Conservation (phyloP, 2,329 filamentous ascomycete species). For the Neocucurbitaria cava region DNA sequence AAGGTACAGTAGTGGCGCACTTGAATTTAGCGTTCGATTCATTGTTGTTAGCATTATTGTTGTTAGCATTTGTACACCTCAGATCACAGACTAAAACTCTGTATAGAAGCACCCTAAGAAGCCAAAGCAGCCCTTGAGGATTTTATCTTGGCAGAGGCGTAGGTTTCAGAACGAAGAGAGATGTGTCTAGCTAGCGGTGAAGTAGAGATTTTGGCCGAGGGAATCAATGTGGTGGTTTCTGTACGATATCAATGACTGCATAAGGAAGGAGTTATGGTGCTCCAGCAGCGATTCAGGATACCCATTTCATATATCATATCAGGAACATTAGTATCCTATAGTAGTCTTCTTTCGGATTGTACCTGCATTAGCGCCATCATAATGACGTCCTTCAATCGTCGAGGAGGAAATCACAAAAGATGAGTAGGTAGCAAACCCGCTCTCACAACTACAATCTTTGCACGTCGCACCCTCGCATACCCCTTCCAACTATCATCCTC, state of each 20-base stretch:
- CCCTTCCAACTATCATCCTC: neutral
- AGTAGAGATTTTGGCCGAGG: neutral
- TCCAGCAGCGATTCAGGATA: neutral
- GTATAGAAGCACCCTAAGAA: neutral
- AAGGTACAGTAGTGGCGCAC: constrained; percentile 27
- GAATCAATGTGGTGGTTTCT: neutral
- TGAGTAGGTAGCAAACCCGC: neutral
- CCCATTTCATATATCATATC: neutral
- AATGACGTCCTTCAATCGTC: constrained; percentile 15
- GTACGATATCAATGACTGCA: neutral
- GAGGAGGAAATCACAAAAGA: neutral
- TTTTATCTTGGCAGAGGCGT: neutral
- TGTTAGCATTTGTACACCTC: neutral
- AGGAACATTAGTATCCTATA: neutral
- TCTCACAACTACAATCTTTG: neutral
- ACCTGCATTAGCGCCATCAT: constrained; percentile 18
- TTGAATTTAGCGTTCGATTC: constrained; percentile 15
- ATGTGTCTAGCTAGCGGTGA: neutral
- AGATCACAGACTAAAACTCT: constrained; percentile 4
- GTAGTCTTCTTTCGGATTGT: constrained; percentile 4
- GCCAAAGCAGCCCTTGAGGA: neutral
- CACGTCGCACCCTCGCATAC: neutral
- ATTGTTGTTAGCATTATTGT: constrained; percentile 1
- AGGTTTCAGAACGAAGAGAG: neutral
- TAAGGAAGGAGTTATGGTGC: neutral